Base-by-base conservation (phyloP, 78 protist species). In the Pigoraptor vietnamica region DNA sequence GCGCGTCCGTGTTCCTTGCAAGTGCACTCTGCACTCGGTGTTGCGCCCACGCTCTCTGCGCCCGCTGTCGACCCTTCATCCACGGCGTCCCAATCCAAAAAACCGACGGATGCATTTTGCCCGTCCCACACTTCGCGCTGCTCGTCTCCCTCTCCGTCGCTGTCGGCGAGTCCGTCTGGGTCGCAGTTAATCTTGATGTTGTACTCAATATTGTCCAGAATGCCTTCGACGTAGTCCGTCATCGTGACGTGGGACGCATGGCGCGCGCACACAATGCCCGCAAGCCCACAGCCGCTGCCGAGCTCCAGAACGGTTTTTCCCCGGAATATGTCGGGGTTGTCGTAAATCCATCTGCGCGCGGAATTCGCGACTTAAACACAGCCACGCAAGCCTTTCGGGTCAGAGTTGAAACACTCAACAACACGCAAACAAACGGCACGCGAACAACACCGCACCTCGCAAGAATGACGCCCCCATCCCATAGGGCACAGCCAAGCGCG, bases 381-480 rank as follows among this genome's bases (percentile, higher is more conserved):
- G 29, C 6, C 67, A 6, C 67, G 29, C 67, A 48, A 48, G 14
- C 67, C 67, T n/a, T n/a, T n/a, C n/a, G n/a, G n/a, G n/a, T n/a
- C n/a, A n/a, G n/a, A n/a, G n/a, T n/a, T n/a, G n/a, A n/a, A n/a
- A n/a, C n/a, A n/a, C n/a, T n/a, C n/a, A n/a, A n/a, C n/a, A n/a
- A n/a, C n/a, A n/a, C n/a, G n/a, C n/a, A n/a, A n/a, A n/a, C n/a
- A n/a, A 48, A 48, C 67, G 67, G 67, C 67, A 14, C 67, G 67
- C 67, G 14, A 48, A 48, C 67, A 6, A 48, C 14, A 14, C 67
- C 67, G 6, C 67, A 48, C 6, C 55, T 56, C 33, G 97, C 91
- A 10, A 97, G 79, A 29, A 97, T 90, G 25, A 97, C 93, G 25
- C 97, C 96, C 24, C 97, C 98, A 87, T 97, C 98, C 98, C 98